Evolutionary conservation across 2,329 filamentous ascomycete genomes (phyloP).

Genomic region (Helotiales sp.): DNA sequence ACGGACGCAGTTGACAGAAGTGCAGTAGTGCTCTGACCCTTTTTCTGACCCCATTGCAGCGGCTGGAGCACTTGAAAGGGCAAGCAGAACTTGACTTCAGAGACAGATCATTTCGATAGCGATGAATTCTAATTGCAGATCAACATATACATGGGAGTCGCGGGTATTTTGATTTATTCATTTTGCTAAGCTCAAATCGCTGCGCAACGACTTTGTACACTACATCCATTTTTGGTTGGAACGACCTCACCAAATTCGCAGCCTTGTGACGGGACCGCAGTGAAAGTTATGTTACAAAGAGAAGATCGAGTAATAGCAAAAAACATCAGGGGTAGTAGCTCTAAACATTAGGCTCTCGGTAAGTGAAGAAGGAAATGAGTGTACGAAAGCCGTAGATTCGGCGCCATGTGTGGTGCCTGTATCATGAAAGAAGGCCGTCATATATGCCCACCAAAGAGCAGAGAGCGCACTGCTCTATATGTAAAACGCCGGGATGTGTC

Average conservation of each 20-base stretch:
- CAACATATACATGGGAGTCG: not conserved
- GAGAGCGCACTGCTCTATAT: conserved; percentile 30
- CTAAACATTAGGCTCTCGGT: conserved; percentile 40
- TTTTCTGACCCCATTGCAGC: not conserved
- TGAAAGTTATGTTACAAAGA: conserved; percentile 40
- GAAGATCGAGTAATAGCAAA: conserved; percentile 30
- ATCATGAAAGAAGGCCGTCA: conserved; percentile 33
- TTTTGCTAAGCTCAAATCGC: conserved; percentile 11
- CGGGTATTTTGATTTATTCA: not conserved
- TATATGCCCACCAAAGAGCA: conserved; percentile 20
- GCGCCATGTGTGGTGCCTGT: conserved; percentile 26
- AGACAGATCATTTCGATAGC: not conserved
- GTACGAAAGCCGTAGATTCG: conserved; percentile 29
- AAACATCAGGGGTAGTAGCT: conserved; percentile 34
- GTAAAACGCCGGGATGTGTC: conserved; percentile 37
- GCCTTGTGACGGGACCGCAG: conserved; percentile 36
- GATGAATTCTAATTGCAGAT: not conserved
- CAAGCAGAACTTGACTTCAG: not conserved
- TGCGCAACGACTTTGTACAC: conserved; percentile 21
- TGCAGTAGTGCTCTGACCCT: not conserved
- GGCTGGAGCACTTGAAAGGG: too few species aligned
- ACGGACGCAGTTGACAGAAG: not conserved
- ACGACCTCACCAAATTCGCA: conserved; percentile 23
- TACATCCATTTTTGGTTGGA: conserved; percentile 17
- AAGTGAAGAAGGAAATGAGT: conserved; percentile 26